These are phyloP conservation scores for Microbotryomycetes sp. DNA, from an alignment of 1,284 basidiomycete genomes.

Conservation along the genomic window DNA sequence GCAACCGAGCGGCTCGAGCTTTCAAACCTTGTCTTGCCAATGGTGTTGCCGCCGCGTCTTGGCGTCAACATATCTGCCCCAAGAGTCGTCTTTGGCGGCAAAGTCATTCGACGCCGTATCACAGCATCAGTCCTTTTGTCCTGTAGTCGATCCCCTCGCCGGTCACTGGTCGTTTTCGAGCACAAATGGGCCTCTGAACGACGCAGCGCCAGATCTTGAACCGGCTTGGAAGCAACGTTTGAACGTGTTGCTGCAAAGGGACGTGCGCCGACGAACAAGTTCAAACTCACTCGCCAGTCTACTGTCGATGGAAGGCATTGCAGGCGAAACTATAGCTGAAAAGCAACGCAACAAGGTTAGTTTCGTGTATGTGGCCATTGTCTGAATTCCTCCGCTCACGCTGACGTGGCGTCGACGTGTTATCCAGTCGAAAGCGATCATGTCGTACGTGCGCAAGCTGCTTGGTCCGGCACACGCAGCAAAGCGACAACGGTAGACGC, in stretches of 20 bases:
- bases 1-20: not conserved
- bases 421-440: slow-evolving; percentile 4
- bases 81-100: not conserved
- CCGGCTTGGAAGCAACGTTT: not conserved
- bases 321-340: not conserved
- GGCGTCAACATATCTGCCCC: not conserved
- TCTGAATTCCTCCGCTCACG: too few species aligned
- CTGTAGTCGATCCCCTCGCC: not conserved
- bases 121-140: not conserved
- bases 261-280: not conserved
- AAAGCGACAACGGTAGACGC: too few species aligned
- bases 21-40: not conserved
- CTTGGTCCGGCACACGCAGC: too few species aligned
- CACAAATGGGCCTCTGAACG: not conserved
- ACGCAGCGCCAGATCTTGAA: not conserved
- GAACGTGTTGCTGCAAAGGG: not conserved
- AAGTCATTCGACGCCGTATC: not conserved
- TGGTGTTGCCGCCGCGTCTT: not conserved
- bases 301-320: not conserved
- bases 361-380: not conserved
- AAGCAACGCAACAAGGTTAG: not conserved
- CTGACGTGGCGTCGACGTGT: too few species aligned
- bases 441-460: slow-evolving; percentile 6
- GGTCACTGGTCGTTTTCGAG: not conserved
- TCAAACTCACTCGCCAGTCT: not conserved